Conservation (phyloP, 345 rosid species). For the Salix viminalis region DNA sequence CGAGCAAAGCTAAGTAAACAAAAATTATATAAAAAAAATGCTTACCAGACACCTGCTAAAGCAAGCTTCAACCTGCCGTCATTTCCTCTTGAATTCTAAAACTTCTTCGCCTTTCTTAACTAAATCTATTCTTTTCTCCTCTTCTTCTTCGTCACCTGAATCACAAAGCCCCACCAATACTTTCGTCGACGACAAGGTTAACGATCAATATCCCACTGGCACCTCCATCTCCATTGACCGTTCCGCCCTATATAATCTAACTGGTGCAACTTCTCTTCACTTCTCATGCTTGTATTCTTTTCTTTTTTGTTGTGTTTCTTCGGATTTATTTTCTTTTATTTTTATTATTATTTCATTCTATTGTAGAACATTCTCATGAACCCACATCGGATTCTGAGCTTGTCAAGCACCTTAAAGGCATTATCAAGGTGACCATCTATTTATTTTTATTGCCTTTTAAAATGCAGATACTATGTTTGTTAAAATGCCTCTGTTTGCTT, state of each 20-base stretch:
- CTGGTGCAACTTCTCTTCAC: constrained; percentile 31
- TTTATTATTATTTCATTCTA: not conserved
- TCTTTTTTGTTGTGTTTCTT: not conserved
- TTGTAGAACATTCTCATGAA: constrained; percentile 65
- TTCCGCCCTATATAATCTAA: constrained; percentile 53
- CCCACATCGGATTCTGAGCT: constrained; percentile 61
- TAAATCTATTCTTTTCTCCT: not conserved
- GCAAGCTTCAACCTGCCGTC: not conserved
- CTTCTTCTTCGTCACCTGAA: constrained; percentile 26
- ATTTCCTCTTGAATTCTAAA: not conserved
- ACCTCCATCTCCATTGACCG: constrained; percentile 75
- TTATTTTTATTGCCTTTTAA: not conserved
- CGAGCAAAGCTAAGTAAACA: too few species aligned
- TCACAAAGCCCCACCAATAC: constrained; percentile 28
- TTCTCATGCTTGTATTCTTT: not conserved
- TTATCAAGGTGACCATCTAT: constrained; percentile 59
- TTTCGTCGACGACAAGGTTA: constrained; percentile 36
- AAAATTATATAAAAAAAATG: not conserved
- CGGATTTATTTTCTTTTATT: not conserved
- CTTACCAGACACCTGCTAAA: not conserved
- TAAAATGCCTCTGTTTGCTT: constrained; percentile 4
- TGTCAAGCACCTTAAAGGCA: constrained; percentile 80
- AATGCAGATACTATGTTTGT: constrained; percentile 6
- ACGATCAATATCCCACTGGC: constrained; percentile 27
- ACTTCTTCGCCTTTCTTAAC: not conserved